Evolutionary conservation across 306 rosid species (phyloP).

Genomic region (Datisca glomerata): DNA sequence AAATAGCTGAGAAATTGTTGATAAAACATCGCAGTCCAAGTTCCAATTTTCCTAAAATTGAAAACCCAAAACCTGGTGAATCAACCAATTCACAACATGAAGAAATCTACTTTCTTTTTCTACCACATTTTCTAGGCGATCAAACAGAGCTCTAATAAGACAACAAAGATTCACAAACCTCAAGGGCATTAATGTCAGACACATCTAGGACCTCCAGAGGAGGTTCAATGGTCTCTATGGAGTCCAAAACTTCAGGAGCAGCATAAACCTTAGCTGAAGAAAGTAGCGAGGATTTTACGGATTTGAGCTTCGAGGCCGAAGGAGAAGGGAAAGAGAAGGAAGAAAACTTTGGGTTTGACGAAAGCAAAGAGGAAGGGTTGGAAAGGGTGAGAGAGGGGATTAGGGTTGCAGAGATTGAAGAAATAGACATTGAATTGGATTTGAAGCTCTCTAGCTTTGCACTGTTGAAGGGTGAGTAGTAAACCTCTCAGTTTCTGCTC

Average conservation of each 20-base stretch:
- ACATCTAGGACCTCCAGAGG: constrained; percentile 30
- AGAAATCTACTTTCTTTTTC: too few species aligned
- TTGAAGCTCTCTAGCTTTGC: not conserved
- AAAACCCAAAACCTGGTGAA: too few species aligned
- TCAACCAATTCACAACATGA: too few species aligned
- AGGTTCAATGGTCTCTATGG: constrained; percentile 26
- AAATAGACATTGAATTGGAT: constrained; percentile 52
- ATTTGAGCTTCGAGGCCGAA: constrained; percentile 23
- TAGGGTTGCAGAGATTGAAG: constrained; percentile 49
- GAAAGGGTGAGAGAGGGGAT: constrained; percentile 39
- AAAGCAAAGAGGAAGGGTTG: constrained; percentile 25
- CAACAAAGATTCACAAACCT: constrained; percentile 32
- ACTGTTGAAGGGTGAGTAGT: not conserved
- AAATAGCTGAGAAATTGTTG: too few species aligned
- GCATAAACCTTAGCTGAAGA: constrained; percentile 45
- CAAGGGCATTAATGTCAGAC: constrained; percentile 15
- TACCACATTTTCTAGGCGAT: not conserved
- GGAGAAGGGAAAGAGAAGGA: constrained; percentile 20
- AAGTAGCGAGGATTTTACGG: constrained; percentile 23
- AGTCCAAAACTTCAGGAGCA: constrained; percentile 57
- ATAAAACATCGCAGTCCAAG: too few species aligned
- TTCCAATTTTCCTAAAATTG: too few species aligned
- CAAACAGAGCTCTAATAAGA: not conserved
- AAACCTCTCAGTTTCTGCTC: not conserved
- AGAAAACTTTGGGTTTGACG: constrained; percentile 24